Evolutionary conservation across 208 protist species (phyloP), one percentile per base, ranked within the genome.

Genomic region (Acanthamoeba lenticulata): DNA sequence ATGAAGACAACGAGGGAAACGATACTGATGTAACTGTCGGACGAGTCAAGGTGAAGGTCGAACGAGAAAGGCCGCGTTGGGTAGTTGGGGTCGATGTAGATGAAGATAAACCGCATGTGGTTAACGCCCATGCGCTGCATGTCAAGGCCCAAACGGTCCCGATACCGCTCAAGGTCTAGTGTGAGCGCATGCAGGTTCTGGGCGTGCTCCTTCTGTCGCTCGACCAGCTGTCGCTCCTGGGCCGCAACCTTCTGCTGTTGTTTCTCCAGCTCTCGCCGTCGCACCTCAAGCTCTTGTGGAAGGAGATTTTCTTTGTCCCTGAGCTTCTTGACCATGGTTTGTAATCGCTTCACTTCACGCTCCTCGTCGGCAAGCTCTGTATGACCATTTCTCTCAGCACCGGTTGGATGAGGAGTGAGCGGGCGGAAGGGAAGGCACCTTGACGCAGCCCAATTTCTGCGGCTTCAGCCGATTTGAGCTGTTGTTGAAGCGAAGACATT

Each of bases 311-410:
- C 74, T 29, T 85, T 85, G n/a, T 85, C 74, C 29, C 74, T 5
- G 27, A 85, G 13, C 74, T 21, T 85, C 74, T 85, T 85, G 0
- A 85, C 7, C 74, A 57, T 85, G 13, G 49, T 7, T 42, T 85
- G 19, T 21, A 85, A 36, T 38, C 74, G 74, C 74, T 85, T 85
- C 11, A 85, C 2, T 29, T 85, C 74, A 42, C 74, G 74, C 45
- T 85, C 74, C 44, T 85, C 74, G 24, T 85, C 74, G 27, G 74
- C 74, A 38, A 85, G 29, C 74, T 85, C 74, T 85, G 38, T 32
- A n/a, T n/a, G n/a, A n/a, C n/a, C n/a, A n/a, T n/a, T n/a, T n/a
- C n/a, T n/a, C n/a, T n/a, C n/a, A n/a, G n/a, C n/a, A n/a, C n/a
- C n/a, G n/a, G n/a, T n/a, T n/a, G 4, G 27, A 29, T 4, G 57